Evolutionary conservation across 2,329 filamentous ascomycete genomes (phyloP).

Genomic region (Dryadomyces quercus-mongolicae): DNA sequence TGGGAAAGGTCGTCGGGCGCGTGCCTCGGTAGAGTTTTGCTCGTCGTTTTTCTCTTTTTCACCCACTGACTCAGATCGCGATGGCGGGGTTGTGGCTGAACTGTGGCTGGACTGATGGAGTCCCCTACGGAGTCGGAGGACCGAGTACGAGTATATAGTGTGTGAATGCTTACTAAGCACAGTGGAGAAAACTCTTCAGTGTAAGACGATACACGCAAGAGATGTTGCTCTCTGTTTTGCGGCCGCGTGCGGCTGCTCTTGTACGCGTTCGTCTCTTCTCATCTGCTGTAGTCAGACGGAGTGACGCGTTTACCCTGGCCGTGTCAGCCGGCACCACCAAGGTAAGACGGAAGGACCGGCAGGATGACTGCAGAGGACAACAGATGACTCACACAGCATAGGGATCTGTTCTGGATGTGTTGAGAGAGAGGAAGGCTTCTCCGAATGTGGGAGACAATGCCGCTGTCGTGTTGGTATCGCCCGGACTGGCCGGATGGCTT

Average conservation of each 20-base stretch:
- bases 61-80: neutral
- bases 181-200: no score
- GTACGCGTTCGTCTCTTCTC: conserved; percentile 3
- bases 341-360: no score
- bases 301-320: no score
- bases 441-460: conserved; percentile 20
- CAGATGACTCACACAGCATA: neutral
- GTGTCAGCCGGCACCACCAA: no score
- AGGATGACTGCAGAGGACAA: no score
- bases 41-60: neutral
- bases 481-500: conserved; percentile 33
- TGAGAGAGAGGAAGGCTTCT: neutral
- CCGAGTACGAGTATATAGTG: no score
- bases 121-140: no score
- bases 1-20: neutral
- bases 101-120: neutral
- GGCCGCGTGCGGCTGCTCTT: conserved; percentile 1
- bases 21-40: neutral
- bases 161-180: no score
- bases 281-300: neutral
- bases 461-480: conserved; percentile 38
- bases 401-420: conserved; percentile 8
- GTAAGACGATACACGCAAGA: no score
- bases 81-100: neutral
- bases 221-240: conserved; percentile 5